Evolutionary conservation across 169 alveolate genomes (phyloP), one percentile per base, ranked within the genome.

Genomic region (Plasmodium vivax): DNA sequence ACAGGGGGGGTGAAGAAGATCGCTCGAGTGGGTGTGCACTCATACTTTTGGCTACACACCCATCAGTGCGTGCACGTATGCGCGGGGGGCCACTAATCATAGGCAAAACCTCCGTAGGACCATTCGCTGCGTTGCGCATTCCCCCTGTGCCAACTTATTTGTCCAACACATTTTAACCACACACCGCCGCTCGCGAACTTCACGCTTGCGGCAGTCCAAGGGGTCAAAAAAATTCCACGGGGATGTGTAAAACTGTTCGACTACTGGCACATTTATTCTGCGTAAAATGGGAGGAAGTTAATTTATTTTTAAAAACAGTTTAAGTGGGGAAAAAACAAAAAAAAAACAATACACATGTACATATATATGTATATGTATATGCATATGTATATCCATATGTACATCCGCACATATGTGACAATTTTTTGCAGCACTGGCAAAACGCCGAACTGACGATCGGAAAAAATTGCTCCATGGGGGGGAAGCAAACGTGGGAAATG

Each of bases 351-450:
- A 68, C 1, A 51, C 16, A 16, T 51, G 16, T 51, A 51, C 2
- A 51, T 51, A 16, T 51, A 51, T 3, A 51, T 51, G 62, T 14
- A 51, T 12, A 14, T 51, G 3, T 6, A 47, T 12, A 68, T 16
- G 23, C 0, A 51, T 3, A 51, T 51, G 62, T 51, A 51, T 23
- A 23, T 23, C 27, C 27, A 47, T 47, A 47, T 12, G 14, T 41
- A 41, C 47, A 41, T 56, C 27, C 27, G 27, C 27, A 45, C 32
- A 16, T 8, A 81, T 23, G 51, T 16, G 30, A 47, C 77, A 81
- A 81, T 81, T 81, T 51, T 51, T 3, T 27, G 32, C n/a, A 81
- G 87, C 87, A 81, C 77, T 81, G 38, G 5, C 87, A 27, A 51
- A 27, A 77, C 77, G 62, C 62, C 62, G 32, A 81, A 30, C 51